Base-by-base conservation (phyloP, 2,329 filamentous ascomycete species). In the Alternaria sp. region DNA sequence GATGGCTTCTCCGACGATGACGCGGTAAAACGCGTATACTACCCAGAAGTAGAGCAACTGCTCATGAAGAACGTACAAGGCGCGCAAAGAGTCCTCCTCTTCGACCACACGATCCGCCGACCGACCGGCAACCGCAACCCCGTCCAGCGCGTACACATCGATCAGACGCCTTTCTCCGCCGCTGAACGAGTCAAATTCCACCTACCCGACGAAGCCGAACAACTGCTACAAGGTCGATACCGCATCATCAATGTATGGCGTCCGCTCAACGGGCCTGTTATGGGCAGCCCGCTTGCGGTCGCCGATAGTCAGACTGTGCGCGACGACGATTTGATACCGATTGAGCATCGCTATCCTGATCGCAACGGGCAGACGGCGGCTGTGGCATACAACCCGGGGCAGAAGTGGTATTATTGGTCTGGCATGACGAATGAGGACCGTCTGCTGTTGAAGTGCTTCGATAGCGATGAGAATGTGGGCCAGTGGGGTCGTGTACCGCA, bases 191-290 rank as follows among this genome's bases (percentile, higher is more conserved):
- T 97, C 3, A 82, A 83, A 14, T 82, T 86, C 2, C 92, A 94
- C 78, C 83, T 93, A 58, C 81, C 87, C 3, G 86, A 86, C 10
- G 91, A 94, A 65, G 91, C 92, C 0, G 89, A 90, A 5, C 74
- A 80, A 59, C 82, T 95, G 0, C 86, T 95, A 1, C 77, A 84
- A 62, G 88, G 86, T 3, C 88, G 93, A 3, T 94, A 93, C 79
- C 87, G 93, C 64, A 92, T 97, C 74, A 88, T 97, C 78, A 97
- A 97, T 70, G 90, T 97, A 51, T 97, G 94, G 94, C 86, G 92
- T 0, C 89, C 78, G 0, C 78, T 90, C 18, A 89, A 87, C 51
- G 87, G 84, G 0, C 84, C 85, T 2, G 86, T 89, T 0, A 85
- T 87, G 59, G 82, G 83, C 0, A 84, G 81, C 23, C 88, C 89